These are phyloP conservation scores for Rhynchospora breviuscula DNA, from an alignment of 176 grass and related monocot species.

Conservation along the genomic window DNA sequence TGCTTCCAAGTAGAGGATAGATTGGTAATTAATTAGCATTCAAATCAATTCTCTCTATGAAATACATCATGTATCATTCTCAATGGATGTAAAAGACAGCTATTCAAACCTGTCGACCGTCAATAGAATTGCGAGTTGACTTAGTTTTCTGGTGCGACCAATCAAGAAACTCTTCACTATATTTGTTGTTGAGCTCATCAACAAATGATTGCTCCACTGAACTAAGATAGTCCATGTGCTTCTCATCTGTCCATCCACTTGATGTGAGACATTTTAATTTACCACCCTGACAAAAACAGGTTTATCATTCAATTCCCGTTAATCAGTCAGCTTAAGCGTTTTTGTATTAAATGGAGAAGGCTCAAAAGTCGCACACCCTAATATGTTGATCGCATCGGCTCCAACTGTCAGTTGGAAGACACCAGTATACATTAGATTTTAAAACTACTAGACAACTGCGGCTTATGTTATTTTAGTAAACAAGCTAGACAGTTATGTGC, in stretches of 20 bases:
- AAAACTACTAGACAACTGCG: background rate
- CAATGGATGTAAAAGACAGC: background rate
- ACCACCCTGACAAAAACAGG: conserved; percentile 36
- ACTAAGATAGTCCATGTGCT: conserved; percentile 49
- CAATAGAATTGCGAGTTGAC: background rate
- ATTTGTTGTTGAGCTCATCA: conserved; percentile 34
- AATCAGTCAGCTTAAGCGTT: background rate
- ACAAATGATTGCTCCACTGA: conserved; percentile 59
- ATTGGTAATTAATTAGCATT: background rate
- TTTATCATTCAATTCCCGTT: background rate
- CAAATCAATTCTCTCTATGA: background rate
- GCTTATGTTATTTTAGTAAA: background rate
- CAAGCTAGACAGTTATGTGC: background rate
- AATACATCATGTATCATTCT: background rate
- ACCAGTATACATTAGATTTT: background rate
- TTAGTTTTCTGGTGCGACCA: conserved; percentile 16
- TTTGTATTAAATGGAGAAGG: background rate
- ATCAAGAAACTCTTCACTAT: background rate
- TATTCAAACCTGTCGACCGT: conserved; percentile 7
- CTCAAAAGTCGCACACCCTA: background rate
- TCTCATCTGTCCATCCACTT: conserved; percentile 58
- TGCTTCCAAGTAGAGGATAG: background rate
- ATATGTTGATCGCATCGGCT: background rate
- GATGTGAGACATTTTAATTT: conserved; percentile 26
- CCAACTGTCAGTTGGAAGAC: background rate